Evolutionary conservation across 2,329 filamentous ascomycete genomes (phyloP), one percentile per base, ranked within the genome.

Genomic region (Hypoxylon sp.): DNA sequence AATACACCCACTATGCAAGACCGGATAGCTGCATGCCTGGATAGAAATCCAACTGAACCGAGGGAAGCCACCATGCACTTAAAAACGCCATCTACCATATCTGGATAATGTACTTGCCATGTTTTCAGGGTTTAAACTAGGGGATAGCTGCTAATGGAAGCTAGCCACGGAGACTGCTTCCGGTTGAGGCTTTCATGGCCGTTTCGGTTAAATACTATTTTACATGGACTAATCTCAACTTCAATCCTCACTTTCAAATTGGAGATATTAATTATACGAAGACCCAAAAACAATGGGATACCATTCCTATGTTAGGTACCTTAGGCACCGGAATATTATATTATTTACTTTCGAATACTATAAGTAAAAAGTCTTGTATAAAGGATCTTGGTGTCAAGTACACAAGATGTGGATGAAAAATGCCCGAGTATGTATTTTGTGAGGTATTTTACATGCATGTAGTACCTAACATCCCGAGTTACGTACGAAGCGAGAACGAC

Each of bases 141-240:
- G 19, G 26, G 44, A 46, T 59, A 48, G 26, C 47, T 62, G 5
- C 55, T 39, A 67, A 59, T 67, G 19, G 61, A 63, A 57, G 61
- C 65, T 29, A 62, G 47, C 19, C 48, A 51, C 68, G 64, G 68
- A 68, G 46, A 60, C 61, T 13, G 47, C 14, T 71, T 66, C 68
- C 68, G 58, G 33, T 71, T 66, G 55, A 26, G 60, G 65, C 57
- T 58, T 57, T 57, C 33, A 68, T 26, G 54, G 44, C 61, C 68
- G 65, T 68, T 68, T 71, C 65, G 68, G 66, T 5, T 67, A 59
- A 58, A 65, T 50, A 51, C 24, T 35, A 22, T 29, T 53, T 29
- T 22, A 31, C 46, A 46, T 13, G 46, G 37, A 44, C n/a, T 14
- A 33, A 53, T 46, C 33, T 31, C 24, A 46, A 60, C 58, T 10